Percentiles rank a stretch among this genome's conserved stretches.
Evolutionary conservation across 2,329 filamentous ascomycete genomes (phyloP).

Genomic region (Diaporthe amygdali): DNA sequence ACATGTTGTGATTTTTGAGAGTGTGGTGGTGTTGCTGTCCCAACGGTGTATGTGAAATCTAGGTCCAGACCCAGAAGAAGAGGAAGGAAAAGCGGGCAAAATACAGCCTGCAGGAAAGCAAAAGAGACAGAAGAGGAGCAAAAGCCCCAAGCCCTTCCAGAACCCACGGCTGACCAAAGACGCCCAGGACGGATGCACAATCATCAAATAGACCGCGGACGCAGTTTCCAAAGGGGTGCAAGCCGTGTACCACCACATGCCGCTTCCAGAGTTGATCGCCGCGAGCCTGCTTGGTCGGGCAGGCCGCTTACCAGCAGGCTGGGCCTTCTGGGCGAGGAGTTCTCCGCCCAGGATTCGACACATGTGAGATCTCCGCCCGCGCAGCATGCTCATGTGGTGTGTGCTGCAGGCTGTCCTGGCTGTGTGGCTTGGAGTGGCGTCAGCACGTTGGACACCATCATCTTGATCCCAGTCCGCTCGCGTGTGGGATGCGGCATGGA

Average conservation of each 20-base stretch:
- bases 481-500: background rate
- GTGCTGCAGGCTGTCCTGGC: background rate
- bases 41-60: background rate
- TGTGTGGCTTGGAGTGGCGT: background rate
- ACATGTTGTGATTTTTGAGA: too few relatives aligned
- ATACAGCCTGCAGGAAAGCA: background rate
- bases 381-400: background rate
- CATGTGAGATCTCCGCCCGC: background rate
- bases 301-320: background rate
- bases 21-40: too few relatives aligned
- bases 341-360: background rate
- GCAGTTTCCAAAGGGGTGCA: background rate
- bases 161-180: background rate
- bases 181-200: background rate
- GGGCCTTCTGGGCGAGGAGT: background rate
- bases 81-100: background rate
- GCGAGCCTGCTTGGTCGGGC: background rate
- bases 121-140: background rate
- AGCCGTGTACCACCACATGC: background rate
- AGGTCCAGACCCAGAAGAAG: too few relatives aligned
- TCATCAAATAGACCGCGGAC: slow-evolving; percentile 8
- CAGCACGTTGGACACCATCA: slow-evolving; percentile 4
- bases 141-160: background rate
- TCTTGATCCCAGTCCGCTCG: background rate
- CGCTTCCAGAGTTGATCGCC: background rate